Evolutionary conservation across 2,329 filamentous ascomycete genomes (phyloP).

Genomic region (Ramularia endophylla): DNA sequence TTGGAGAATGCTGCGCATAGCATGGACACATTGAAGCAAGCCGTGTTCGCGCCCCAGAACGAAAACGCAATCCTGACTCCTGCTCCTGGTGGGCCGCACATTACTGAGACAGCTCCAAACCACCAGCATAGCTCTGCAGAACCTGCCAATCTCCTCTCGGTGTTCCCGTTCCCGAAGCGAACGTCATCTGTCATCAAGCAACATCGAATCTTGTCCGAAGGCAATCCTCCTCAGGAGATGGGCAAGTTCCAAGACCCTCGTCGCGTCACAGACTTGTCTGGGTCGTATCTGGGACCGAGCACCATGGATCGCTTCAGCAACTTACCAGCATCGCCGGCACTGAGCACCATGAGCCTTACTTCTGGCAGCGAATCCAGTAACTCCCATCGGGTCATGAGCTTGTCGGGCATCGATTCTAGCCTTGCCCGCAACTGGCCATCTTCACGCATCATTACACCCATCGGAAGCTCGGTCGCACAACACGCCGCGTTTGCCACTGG

Average conservation of each 20-base stretch:
- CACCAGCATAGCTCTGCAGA: slow-evolving; percentile 17
- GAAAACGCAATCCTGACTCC: slow-evolving; percentile 30
- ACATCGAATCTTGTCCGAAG: slow-evolving; percentile 13
- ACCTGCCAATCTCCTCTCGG: slow-evolving; percentile 7
- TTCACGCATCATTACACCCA: slow-evolving; percentile 27
- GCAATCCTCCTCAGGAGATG: slow-evolving; percentile 4
- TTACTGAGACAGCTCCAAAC: slow-evolving; percentile 20
- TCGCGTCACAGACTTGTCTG: not conserved
- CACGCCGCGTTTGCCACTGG: slow-evolving; percentile 28
- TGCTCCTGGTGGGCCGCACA: slow-evolving; percentile 22
- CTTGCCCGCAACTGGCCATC: slow-evolving; percentile 21
- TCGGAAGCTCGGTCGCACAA: slow-evolving; percentile 28
- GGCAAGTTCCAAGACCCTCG: slow-evolving; percentile 1
- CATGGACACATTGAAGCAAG: slow-evolving; percentile 29
- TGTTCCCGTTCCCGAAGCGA: slow-evolving; percentile 20
- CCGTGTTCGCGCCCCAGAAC: slow-evolving; percentile 27
- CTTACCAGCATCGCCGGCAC: slow-evolving; percentile 10
- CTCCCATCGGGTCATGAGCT: slow-evolving; percentile 20
- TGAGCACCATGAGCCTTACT: slow-evolving; percentile 16
- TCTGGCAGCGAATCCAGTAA: slow-evolving; percentile 13
- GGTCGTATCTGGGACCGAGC: slow-evolving; percentile 1
- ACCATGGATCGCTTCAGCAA: slow-evolving; percentile 2
- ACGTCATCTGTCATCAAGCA: slow-evolving; percentile 15
- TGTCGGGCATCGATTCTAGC: slow-evolving; percentile 25
- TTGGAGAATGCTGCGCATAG: slow-evolving; percentile 20